Evolutionary conservation across 2,329 filamentous ascomycete genomes (phyloP).

Genomic region (Trematosphaeria pertusa): DNA sequence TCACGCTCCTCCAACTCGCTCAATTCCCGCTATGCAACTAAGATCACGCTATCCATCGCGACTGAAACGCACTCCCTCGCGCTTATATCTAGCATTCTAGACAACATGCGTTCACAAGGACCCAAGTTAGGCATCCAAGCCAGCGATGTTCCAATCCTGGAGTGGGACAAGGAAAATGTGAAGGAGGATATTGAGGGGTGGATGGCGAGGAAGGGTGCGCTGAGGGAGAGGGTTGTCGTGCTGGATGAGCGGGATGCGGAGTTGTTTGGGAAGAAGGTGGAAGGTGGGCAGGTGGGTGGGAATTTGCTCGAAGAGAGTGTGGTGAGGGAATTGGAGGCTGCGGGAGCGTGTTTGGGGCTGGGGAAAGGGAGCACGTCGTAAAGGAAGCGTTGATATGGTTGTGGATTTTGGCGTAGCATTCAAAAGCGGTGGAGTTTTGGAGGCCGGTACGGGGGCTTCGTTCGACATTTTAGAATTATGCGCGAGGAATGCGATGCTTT

Average conservation of each 20-base stretch:
- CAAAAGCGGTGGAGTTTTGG: too few relatives aligned
- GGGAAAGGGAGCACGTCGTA: conserved; percentile 15
- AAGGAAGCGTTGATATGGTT: background rate
- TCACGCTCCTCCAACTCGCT: conserved; percentile 74
- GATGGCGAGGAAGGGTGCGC: conserved; percentile 70
- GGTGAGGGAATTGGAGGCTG: conserved; percentile 53
- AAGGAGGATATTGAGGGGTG: conserved; percentile 86
- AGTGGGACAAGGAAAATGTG: conserved; percentile 75
- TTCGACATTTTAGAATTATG: too few relatives aligned
- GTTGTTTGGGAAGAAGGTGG: too few relatives aligned
- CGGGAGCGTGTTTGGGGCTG: conserved; percentile 46
- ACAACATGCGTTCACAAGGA: conserved; percentile 64
- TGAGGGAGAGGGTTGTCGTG: conserved; percentile 77
- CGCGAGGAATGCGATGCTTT: too few relatives aligned
- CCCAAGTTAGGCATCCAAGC: conserved; percentile 57
- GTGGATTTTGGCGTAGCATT: too few relatives aligned
- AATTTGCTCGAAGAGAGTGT: conserved; percentile 82
- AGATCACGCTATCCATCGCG: conserved; percentile 74
- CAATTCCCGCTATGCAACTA: conserved; percentile 61
- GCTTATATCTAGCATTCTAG: conserved; percentile 76
- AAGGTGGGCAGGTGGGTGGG: too few relatives aligned
- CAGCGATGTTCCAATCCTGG: conserved; percentile 71
- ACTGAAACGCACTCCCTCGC: conserved; percentile 81
- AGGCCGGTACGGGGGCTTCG: too few relatives aligned
- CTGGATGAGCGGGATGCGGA: conserved; percentile 75